A percentile compares a stretch with the other conserved stretches of the same genome.
These are phyloP conservation scores for Capsicum pubescens DNA, from an alignment of 257 asterid species.

Conservation along the genomic window DNA sequence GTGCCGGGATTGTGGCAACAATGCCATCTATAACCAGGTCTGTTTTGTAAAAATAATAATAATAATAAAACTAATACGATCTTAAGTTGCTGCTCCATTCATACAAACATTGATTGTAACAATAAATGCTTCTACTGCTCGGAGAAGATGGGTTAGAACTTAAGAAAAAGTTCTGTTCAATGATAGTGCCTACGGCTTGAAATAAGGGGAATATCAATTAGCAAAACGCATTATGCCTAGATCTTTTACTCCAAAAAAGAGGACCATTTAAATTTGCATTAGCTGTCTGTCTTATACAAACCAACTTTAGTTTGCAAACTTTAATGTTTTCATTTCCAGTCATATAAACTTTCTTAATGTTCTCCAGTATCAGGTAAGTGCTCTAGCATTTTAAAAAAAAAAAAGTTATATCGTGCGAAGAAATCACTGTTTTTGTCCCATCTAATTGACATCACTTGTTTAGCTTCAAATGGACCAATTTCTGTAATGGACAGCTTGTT, in stretches of 20 bases:
- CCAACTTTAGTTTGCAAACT: neutral
- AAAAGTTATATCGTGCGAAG: neutral
- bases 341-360: neutral
- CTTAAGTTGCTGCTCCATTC: too few species aligned
- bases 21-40: constrained; percentile 97
- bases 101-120: too few species aligned
- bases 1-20: constrained; percentile 88
- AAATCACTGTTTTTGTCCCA: neutral
- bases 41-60: neutral
- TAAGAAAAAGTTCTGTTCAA: neutral
- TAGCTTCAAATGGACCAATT: neutral
- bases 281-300: neutral
- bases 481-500: too few species aligned
- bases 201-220: neutral
- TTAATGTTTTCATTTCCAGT: neutral
- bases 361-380: neutral
- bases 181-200: neutral
- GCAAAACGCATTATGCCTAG: neutral
- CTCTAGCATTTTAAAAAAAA: neutral
- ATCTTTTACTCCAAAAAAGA: neutral
- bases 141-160: neutral
- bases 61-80: too few species aligned
- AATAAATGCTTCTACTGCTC: neutral
- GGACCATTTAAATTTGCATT: neutral
- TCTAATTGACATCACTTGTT: neutral